A percentile compares a stretch with the other conserved stretches of the same genome.
Evolutionary conservation across 768 basidiomycete genomes (phyloP).

Genomic region (Leucogyrophana mollusca): DNA sequence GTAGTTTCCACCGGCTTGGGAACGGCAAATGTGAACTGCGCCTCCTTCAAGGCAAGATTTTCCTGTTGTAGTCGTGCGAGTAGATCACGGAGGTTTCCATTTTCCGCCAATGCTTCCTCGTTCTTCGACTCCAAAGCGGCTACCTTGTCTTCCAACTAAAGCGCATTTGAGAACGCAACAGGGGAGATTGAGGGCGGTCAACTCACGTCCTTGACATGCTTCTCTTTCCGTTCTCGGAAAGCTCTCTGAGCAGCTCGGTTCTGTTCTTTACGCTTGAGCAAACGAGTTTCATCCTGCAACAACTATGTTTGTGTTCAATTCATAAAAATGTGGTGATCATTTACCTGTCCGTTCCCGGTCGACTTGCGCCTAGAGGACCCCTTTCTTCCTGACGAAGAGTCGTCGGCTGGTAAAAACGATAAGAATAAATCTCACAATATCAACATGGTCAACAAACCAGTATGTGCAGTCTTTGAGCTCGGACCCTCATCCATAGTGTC

Average conservation of each 20-base stretch:
- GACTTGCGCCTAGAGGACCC: constrained; percentile 39
- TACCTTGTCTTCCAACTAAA: constrained; percentile 87
- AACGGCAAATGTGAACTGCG: constrained; percentile 81
- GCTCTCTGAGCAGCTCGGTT: constrained; percentile 97
- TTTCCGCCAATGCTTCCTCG: constrained; percentile 68
- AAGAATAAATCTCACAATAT: constrained; percentile 2
- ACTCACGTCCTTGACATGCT: constrained; percentile 94
- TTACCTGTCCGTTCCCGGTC: constrained; percentile 34
- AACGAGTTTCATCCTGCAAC: constrained; percentile 64
- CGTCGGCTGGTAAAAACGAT: constrained; percentile 17
- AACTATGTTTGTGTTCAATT: neutral
- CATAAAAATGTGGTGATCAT: constrained; percentile 2
- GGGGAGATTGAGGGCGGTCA: constrained; percentile 5
- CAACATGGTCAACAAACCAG: constrained; percentile 38
- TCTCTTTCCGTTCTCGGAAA: constrained; percentile 96
- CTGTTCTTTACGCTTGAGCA: constrained; percentile 93
- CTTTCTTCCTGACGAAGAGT: constrained; percentile 23
- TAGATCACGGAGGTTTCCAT: constrained; percentile 86
- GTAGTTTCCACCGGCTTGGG: constrained; percentile 40
- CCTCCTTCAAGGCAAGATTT: constrained; percentile 78
- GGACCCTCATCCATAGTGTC: constrained; percentile 61
- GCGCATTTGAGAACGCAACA: constrained; percentile 4
- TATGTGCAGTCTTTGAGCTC: constrained; percentile 64
- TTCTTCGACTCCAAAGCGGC: constrained; percentile 84
- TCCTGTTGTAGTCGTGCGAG: constrained; percentile 83